phyloP scores from a whole-genome alignment of 2,329 filamentous ascomycete species.

The Cercospora nicotianae region DNA sequence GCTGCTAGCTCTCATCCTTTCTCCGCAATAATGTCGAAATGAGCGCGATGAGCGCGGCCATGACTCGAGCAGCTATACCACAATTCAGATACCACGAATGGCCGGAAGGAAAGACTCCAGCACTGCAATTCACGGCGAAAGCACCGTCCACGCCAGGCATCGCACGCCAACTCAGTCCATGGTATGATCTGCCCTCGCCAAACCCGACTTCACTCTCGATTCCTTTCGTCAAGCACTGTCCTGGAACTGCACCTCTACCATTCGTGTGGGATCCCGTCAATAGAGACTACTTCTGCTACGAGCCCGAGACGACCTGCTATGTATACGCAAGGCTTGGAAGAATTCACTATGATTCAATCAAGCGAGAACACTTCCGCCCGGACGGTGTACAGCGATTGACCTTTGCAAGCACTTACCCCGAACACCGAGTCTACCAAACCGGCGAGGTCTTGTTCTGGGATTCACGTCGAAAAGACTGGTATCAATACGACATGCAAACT shows the following conservation, averaged over 20 bases:
- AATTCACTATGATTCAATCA: constrained; percentile 17
- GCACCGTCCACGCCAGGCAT: neutral
- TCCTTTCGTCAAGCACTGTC: neutral
- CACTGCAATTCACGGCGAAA: constrained; percentile 14
- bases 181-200: constrained; percentile 10
- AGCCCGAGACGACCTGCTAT: constrained; percentile 18
- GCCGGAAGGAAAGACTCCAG: constrained; percentile 15
- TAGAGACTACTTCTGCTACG: constrained; percentile 21
- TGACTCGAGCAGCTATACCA: constrained; percentile 14
- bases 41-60: constrained; percentile 13
- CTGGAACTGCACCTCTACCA: constrained; percentile 12
- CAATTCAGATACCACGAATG: constrained; percentile 19
- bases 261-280: constrained; percentile 17
- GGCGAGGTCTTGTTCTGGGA: constrained; percentile 21
- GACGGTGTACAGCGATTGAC: constrained; percentile 7
- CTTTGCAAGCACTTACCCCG: constrained; percentile 14
- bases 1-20: neutral
- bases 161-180: constrained; percentile 9
- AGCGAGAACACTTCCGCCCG: constrained; percentile 19
- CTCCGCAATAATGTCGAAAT: neutral
- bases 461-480: constrained; percentile 15
- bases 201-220: neutral
- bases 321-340: constrained; percentile 18
- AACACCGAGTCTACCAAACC: constrained; percentile 17
- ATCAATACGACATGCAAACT: constrained; percentile 15